These are phyloP conservation scores for Halenospora varia DNA, from an alignment of 495 filamentous ascomycete genomes.

Conservation along the genomic window DNA sequence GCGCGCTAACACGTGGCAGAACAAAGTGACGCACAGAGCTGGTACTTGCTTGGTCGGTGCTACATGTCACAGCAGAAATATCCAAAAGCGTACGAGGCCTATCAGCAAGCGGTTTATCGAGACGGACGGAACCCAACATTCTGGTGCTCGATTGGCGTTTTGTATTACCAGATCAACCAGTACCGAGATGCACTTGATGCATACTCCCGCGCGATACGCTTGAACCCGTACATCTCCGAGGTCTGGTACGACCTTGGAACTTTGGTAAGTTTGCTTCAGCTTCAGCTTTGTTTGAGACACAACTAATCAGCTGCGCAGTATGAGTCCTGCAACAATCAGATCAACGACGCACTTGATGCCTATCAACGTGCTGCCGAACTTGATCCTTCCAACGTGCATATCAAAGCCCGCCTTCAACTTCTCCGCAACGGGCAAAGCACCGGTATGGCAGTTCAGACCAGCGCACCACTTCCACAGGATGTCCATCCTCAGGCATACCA, in stretches of 20 bases:
- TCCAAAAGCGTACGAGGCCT: conserved; percentile 97
- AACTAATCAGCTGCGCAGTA: conserved; percentile 54
- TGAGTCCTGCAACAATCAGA: conserved; percentile 99
- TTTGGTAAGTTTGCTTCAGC: conserved; percentile 59
- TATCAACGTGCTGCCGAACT: conserved; percentile 93
- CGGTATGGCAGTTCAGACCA: conserved; percentile 60
- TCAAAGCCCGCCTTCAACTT: conserved; percentile 89
- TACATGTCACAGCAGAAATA: conserved; percentile 99
- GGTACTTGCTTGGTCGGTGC: conserved; percentile 95
- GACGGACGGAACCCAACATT: conserved; percentile 98
- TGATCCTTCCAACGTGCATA: conserved; percentile 89
- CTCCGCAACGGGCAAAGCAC: conserved; percentile 73
- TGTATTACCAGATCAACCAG: conserved; percentile 99
- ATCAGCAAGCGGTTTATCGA: conserved; percentile 97
- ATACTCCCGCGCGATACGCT: conserved; percentile 93
- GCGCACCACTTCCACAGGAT: conserved; percentile 71
- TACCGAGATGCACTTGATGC: conserved; percentile 98
- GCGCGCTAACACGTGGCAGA: conserved; percentile 55
- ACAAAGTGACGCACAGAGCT: conserved; percentile 92
- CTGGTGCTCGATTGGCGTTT: conserved; percentile 99
- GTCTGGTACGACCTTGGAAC: conserved; percentile 99
- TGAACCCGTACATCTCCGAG: conserved; percentile 98
- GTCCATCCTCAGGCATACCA: conserved; percentile 86
- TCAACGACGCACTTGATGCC: conserved; percentile 90
- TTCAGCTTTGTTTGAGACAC: conserved; percentile 8